phyloP scores from a whole-genome alignment of 768 basidiomycete genomes.

The Lactarius hatsudake region DNA sequence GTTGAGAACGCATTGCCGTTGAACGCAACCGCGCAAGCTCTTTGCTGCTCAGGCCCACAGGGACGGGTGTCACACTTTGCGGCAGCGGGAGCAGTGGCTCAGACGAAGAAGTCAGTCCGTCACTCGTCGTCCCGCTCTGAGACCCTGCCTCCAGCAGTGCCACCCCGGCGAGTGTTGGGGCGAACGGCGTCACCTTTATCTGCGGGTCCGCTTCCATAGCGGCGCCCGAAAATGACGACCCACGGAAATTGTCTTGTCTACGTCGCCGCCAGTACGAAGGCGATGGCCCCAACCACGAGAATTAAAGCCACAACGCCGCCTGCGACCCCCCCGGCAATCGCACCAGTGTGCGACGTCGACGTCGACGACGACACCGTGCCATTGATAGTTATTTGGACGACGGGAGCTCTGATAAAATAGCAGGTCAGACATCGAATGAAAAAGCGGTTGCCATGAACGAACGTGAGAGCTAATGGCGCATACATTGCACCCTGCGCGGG shows the following conservation, averaged over 20 bases:
- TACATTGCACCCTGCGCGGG: conserved; percentile 30
- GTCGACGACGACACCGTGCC: background rate
- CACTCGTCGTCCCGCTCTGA: background rate
- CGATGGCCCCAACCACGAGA: background rate
- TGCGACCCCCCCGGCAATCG: conserved; percentile 23
- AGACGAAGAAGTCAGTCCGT: background rate
- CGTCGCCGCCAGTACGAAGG: conserved; percentile 16
- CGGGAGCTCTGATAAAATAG: background rate
- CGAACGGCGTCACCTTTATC: conserved; percentile 1
- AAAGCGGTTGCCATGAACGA: background rate
- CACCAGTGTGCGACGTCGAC: conserved; percentile 3
- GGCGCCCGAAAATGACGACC: background rate
- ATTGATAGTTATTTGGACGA: conserved; percentile 5
- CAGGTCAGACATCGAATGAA: background rate
- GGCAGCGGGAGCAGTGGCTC: background rate
- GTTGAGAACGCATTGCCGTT: background rate
- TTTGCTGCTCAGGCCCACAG: conserved; percentile 10
- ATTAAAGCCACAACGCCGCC: conserved; percentile 16
- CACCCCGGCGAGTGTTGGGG: background rate
- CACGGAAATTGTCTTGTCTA: background rate
- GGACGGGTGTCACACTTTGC: background rate
- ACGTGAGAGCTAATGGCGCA: conserved; percentile 30
- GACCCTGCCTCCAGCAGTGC: background rate
- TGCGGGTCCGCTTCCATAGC: background rate
- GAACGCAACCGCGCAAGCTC: conserved; percentile 15